phyloP scores from a whole-genome alignment of 164 flowering plant species.

The Stephania cephalantha region DNA sequence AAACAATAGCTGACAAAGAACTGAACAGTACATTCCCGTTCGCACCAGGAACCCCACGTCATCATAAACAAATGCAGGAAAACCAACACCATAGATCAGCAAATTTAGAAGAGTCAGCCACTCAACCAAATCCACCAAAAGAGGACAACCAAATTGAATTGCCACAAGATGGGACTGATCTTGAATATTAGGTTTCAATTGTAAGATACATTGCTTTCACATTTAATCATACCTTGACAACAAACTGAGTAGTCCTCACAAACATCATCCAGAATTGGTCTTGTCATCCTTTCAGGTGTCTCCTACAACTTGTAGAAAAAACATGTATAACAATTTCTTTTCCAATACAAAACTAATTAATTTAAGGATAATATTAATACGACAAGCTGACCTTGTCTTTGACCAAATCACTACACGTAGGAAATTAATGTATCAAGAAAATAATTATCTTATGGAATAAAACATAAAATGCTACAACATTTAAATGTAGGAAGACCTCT shows the following conservation, averaged over 20 bases:
- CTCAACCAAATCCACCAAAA: conserved; percentile 14
- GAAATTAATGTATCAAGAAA: not conserved
- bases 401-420: conserved; percentile 65
- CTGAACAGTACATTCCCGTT: conserved; percentile 18
- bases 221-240: conserved; percentile 63
- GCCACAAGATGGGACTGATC: conserved; percentile 28
- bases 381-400: conserved; percentile 66
- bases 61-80: conserved; percentile 3
- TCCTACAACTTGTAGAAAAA: conserved; percentile 33
- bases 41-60: conserved; percentile 17
- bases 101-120: not conserved
- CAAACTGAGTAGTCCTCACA: conserved; percentile 79
- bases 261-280: conserved; percentile 76
- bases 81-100: conserved; percentile 5
- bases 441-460: not conserved
- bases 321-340: not conserved
- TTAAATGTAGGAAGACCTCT: not conserved
- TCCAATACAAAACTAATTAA: not conserved
- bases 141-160: conserved; percentile 33
- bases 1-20: conserved; percentile 13
- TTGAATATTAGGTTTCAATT: conserved; percentile 9
- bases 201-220: not conserved
- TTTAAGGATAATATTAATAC: not conserved
- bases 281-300: conserved; percentile 58
- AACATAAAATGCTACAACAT: not conserved